These are phyloP conservation scores for Axilococcus clingmanii DNA, from an alignment of 139 green algal species.

Conservation along the genomic window DNA sequence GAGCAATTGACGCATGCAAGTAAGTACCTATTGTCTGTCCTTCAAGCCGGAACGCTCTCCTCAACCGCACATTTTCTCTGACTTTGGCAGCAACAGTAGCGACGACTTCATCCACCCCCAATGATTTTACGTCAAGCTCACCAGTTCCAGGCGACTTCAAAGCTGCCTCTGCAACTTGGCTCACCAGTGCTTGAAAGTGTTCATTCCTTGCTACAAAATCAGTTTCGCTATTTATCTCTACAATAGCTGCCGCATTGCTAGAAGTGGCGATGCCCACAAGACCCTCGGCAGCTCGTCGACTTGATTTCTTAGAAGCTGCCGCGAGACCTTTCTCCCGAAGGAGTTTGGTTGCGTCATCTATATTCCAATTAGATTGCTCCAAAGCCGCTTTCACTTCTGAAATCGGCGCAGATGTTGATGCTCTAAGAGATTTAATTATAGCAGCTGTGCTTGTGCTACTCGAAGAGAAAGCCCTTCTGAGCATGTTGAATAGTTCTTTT, in stretches of 20 bases:
- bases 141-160: slow-evolving; percentile 8
- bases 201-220: slow-evolving; percentile 87
- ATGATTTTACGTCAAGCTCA: neutral
- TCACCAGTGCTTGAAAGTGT: slow-evolving; percentile 63
- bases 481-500: too few relatives aligned
- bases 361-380: slow-evolving; percentile 45
- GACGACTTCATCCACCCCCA: slow-evolving; percentile 32
- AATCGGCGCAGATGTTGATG: slow-evolving; percentile 66
- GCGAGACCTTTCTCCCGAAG: slow-evolving; percentile 77
- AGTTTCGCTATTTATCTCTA: slow-evolving; percentile 89
- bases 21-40: slow-evolving; percentile 39
- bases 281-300: slow-evolving; percentile 68
- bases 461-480: too few relatives aligned
- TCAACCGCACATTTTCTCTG: slow-evolving; percentile 72
- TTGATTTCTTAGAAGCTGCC: slow-evolving; percentile 81
- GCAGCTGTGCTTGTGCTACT: slow-evolving; percentile 38
- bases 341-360: slow-evolving; percentile 43
- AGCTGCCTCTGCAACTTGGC: slow-evolving; percentile 41
- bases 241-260: slow-evolving; percentile 14
- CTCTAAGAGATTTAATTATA: slow-evolving; percentile 68
- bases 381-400: slow-evolving; percentile 72
- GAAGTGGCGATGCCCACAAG: slow-evolving; percentile 57
- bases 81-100: slow-evolving; percentile 49
- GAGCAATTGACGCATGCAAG: slow-evolving; percentile 39
- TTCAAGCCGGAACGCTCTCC: slow-evolving; percentile 39